phyloP scores from a whole-genome alignment of 176 grass and related monocot genomes.

The Musa itinerans region DNA sequence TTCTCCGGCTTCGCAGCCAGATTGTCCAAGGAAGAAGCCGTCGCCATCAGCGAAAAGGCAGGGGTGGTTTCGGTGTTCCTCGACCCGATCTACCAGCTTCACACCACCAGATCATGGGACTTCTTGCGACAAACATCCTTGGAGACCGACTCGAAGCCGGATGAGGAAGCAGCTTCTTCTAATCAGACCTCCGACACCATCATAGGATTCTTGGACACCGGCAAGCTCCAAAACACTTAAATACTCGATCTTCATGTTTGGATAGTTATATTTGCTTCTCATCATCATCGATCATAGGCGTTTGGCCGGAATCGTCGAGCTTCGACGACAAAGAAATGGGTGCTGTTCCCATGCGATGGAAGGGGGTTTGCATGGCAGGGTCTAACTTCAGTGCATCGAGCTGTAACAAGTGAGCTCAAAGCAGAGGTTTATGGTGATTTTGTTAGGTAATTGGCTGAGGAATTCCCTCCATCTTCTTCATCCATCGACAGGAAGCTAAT shows the following conservation, averaged over 20 bases:
- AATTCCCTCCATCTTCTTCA: background rate
- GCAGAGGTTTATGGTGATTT: too few relatives aligned
- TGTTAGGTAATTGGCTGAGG: background rate
- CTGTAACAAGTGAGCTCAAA: constrained; percentile 50
- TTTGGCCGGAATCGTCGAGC: constrained; percentile 92
- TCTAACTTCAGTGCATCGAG: constrained; percentile 51
- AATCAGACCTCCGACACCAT: constrained; percentile 36
- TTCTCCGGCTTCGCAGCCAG: constrained; percentile 86
- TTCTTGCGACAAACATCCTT: constrained; percentile 51
- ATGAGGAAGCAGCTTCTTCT: constrained; percentile 12
- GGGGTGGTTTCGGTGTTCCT: constrained; percentile 74
- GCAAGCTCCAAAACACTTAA: background rate
- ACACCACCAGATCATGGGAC: constrained; percentile 87
- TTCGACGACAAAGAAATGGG: constrained; percentile 57
- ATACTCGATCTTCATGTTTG: background rate
- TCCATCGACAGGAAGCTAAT: constrained; percentile 59
- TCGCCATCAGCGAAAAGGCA: constrained; percentile 26
- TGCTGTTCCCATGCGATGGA: constrained; percentile 41
- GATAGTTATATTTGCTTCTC: too few relatives aligned
- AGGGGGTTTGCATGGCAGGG: constrained; percentile 66
- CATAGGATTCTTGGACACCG: constrained; percentile 69
- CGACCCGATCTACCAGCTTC: constrained; percentile 57
- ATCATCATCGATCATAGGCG: constrained; percentile 22
- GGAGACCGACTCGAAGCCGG: constrained; percentile 18
- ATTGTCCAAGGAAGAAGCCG: constrained; percentile 44